Percentiles rank a stretch among this genome's conserved stretches.
Conservation (phyloP, 768 basidiomycete genomes). For the Boletales sp. region DNA sequence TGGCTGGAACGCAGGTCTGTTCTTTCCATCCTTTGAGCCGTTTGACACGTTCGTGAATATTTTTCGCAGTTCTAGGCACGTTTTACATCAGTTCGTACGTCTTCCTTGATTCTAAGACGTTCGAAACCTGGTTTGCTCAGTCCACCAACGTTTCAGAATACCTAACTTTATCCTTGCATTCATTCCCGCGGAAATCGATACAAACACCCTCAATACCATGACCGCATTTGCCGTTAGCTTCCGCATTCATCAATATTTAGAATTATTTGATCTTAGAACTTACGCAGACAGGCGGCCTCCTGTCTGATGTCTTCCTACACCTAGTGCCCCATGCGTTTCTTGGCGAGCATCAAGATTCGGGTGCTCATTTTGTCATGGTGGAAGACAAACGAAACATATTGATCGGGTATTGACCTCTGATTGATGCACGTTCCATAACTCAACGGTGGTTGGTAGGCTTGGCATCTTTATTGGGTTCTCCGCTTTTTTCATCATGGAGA, state of each 20-base stretch:
- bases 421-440: slow-evolving; percentile 5
- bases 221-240: slow-evolving; percentile 82
- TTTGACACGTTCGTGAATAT: slow-evolving; percentile 21
- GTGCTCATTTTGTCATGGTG: slow-evolving; percentile 77
- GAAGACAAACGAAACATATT: slow-evolving; percentile 91
- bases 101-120: slow-evolving; percentile 3
- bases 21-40: slow-evolving; percentile 1
- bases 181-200: slow-evolving; percentile 84
- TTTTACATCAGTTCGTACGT: slow-evolving; percentile 96
- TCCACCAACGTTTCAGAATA: slow-evolving; percentile 48
- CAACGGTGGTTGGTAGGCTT: slow-evolving; percentile 41
- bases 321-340: slow-evolving; percentile 90
- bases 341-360: slow-evolving; percentile 74
- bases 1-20: slow-evolving; percentile 73
- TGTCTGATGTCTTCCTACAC: slow-evolving; percentile 91
- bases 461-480: slow-evolving; percentile 86
- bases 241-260: slow-evolving; percentile 4
- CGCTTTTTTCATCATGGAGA: slow-evolving; percentile 91
- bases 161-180: slow-evolving; percentile 95
- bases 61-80: slow-evolving; percentile 66
- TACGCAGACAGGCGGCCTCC: slow-evolving; percentile 76
- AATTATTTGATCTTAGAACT: slow-evolving; percentile 17
- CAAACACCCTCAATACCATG: slow-evolving; percentile 87
- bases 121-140: slow-evolving; percentile 18
- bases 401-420: slow-evolving; percentile 57